These are phyloP conservation scores for Boletellus ananas DNA, from an alignment of 768 basidiomycete genomes.

Conservation along the genomic window DNA sequence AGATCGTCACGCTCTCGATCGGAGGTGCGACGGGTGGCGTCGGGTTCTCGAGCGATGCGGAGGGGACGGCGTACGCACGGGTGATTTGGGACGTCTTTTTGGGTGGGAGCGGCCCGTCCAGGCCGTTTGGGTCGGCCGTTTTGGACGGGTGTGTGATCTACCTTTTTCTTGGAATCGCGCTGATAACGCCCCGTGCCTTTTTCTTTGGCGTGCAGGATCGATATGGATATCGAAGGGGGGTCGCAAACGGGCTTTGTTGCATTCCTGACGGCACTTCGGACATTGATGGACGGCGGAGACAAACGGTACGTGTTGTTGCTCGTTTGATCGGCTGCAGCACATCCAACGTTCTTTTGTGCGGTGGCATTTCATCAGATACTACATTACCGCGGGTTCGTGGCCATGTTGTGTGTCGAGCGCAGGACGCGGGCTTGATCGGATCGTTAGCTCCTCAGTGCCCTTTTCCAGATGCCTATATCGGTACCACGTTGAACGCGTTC, in stretches of 20 bases:
- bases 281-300: constrained; percentile 26
- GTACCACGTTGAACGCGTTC: constrained; percentile 39
- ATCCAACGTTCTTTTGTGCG: no score
- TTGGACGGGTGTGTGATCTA: constrained; percentile 55
- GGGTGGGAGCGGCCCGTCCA: constrained; percentile 55
- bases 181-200: not conserved
- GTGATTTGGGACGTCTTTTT: constrained; percentile 69
- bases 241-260: constrained; percentile 26
- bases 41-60: constrained; percentile 54
- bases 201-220: constrained; percentile 25
- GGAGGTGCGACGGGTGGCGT: constrained; percentile 62
- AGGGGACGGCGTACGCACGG: constrained; percentile 57
- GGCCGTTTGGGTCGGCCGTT: constrained; percentile 69
- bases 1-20: constrained; percentile 54
- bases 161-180: not conserved
- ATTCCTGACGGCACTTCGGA: constrained; percentile 27
- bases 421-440: not conserved
- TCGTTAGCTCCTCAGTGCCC: constrained; percentile 40
- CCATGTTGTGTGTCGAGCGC: not conserved
- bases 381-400: constrained; percentile 39
- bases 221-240: constrained; percentile 50
- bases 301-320: constrained; percentile 20
- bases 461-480: constrained; percentile 45
- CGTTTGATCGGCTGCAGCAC: no score
- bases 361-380: constrained; percentile 31